Conservation (phyloP, 1,139 yeast genomes). For the Sporopachydermia cereana region DNA sequence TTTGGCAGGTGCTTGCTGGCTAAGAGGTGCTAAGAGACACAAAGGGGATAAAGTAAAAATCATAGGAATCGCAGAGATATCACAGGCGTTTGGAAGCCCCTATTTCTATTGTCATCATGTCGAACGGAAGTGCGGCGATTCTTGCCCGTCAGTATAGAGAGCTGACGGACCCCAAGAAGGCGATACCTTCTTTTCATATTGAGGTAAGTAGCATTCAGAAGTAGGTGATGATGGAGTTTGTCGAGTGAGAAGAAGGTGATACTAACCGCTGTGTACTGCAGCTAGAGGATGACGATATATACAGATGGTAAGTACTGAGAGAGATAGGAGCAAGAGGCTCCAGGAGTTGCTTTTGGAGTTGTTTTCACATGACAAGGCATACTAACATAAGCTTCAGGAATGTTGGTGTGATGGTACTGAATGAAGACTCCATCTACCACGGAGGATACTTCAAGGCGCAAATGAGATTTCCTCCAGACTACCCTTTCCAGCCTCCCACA, state of each 20-base stretch:
- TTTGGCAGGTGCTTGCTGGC: too few species aligned
- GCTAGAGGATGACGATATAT: slow-evolving; percentile 82
- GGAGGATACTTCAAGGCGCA: slow-evolving; percentile 96
- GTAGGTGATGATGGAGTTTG: too few species aligned
- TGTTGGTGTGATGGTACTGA: slow-evolving; percentile 84
- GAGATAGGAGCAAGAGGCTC: too few species aligned
- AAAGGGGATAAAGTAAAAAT: too few species aligned
- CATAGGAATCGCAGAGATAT: too few species aligned
- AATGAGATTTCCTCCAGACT: slow-evolving; percentile 85
- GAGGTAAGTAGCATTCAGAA: slow-evolving; percentile 23
- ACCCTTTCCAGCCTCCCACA: slow-evolving; percentile 85
- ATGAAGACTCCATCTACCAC: slow-evolving; percentile 81
- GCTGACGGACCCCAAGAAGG: slow-evolving; percentile 85
- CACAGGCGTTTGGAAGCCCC: too few species aligned
- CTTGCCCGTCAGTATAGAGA: slow-evolving; percentile 90
- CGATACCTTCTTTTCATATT: slow-evolving; percentile 84
- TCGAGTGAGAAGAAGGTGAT: too few species aligned
- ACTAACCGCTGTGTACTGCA: slow-evolving; percentile 13
- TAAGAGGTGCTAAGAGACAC: too few species aligned
- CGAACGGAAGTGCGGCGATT: slow-evolving; percentile 41
- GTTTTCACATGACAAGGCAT: neutral
- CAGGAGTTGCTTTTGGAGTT: neutral
- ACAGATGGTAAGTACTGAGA: slow-evolving; percentile 52
- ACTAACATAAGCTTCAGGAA: slow-evolving; percentile 32
- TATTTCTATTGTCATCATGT: neutral